Percentiles rank a stretch among this genome's conserved stretches.
phyloP scores from a whole-genome alignment of 176 grass and related monocot genomes.

The Themeda triandra region DNA sequence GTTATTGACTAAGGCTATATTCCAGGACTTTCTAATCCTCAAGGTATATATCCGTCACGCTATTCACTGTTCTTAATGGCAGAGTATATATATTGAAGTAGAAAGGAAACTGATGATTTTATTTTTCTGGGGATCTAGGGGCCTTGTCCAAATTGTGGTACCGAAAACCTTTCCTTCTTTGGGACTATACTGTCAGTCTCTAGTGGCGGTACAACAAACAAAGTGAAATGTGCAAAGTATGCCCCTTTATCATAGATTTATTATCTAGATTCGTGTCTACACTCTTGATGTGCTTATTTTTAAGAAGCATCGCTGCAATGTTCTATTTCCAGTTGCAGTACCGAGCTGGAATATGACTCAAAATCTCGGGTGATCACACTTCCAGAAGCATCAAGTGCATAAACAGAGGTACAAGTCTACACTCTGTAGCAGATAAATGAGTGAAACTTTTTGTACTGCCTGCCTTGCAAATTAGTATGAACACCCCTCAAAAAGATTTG shows the following conservation, averaged over 20 bases:
- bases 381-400: conserved; percentile 53
- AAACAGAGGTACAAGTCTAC: conserved; percentile 37
- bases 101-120: not conserved
- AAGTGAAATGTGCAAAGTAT: conserved; percentile 91
- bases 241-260: conserved; percentile 4
- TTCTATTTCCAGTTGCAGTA: conserved; percentile 55
- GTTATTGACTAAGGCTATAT: conserved; percentile 65
- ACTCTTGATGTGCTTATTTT: not conserved
- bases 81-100: not conserved
- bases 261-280: not conserved
- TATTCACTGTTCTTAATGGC: not conserved
- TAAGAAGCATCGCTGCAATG: not conserved
- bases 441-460: not conserved
- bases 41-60: conserved; percentile 45
- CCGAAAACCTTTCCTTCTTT: conserved; percentile 97
- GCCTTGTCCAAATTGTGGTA: conserved; percentile 80
- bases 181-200: conserved; percentile 81
- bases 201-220: conserved; percentile 63
- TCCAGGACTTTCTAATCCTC: conserved; percentile 85
- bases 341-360: conserved; percentile 63
- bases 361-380: conserved; percentile 70
- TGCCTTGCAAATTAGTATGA: not conserved
- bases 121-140: conserved; percentile 44
- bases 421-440: not conserved
- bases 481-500: not conserved